These are phyloP conservation scores for Wolfiporia cocos DNA, from an alignment of 1,284 basidiomycete species.

Conservation along the genomic window DNA sequence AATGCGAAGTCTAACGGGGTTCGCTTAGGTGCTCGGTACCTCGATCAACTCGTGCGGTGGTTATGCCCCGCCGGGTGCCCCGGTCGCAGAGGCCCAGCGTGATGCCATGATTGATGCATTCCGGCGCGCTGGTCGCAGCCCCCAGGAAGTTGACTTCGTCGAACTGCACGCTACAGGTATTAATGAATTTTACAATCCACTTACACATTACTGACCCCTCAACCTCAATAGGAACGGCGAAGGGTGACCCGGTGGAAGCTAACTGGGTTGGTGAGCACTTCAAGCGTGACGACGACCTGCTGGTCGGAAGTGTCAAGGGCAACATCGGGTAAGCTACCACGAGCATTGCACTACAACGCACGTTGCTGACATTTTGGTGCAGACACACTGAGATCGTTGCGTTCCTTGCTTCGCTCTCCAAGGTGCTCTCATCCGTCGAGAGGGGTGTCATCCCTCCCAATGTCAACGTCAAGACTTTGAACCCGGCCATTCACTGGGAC, in stretches of 20 bases:
- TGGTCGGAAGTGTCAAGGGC: conserved; percentile 41
- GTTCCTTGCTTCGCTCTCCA: conserved; percentile 37
- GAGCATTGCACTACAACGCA: no score
- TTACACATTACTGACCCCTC: neutral
- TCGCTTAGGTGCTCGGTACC: conserved; percentile 32
- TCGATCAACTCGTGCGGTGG: conserved; percentile 33
- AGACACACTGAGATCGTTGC: conserved; percentile 37
- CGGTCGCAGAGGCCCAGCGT: conserved; percentile 31
- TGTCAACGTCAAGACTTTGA: conserved; percentile 29
- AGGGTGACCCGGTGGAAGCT: conserved; percentile 44
- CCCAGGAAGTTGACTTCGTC: conserved; percentile 39
- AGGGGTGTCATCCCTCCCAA: conserved; percentile 32
- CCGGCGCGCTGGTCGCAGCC: conserved; percentile 21
- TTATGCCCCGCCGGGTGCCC: conserved; percentile 30
- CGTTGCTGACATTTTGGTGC: conserved; percentile 27
- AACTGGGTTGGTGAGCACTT: conserved; percentile 39
- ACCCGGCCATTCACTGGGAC: conserved; percentile 35
- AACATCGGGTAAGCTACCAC: conserved; percentile 35
- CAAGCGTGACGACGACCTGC: conserved; percentile 23
- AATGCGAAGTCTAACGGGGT: no score
- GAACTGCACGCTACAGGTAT: conserved; percentile 44
- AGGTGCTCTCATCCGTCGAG: conserved; percentile 34
- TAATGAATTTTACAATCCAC: neutral
- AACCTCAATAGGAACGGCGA: conserved; percentile 29
- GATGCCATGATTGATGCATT: conserved; percentile 30